Base-by-base conservation (phyloP, 1,139 yeast genomes). In the Diutina sp. region DNA sequence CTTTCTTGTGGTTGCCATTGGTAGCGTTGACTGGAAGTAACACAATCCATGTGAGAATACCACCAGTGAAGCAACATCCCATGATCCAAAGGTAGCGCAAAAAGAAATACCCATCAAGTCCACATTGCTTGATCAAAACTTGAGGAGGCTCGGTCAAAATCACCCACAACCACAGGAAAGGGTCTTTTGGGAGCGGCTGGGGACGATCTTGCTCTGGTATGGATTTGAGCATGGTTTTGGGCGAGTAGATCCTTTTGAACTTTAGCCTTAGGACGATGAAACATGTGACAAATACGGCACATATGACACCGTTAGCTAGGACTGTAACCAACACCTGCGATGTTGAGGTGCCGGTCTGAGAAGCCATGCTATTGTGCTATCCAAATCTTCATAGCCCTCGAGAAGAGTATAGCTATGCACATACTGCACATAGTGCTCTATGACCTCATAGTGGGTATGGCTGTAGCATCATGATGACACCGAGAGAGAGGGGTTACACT, bases 71-170 rank as follows among this genome's bases (percentile, higher is more conserved):
- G 56, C 77, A 64, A 6, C 69, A 57, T 1, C 77, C 74, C 64
- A 83, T 75, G 30, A 79, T 69, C 58, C 73, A 70, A 48, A 85
- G 64, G 62, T 80, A 85, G 59, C 90, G 72, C 61, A 84, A 69
- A 68, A 84, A 84, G 65, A 86, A 81, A 67, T 82, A 85, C 1
- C 91, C 93, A 68, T 87, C 95, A 50, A 85, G 67, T 35, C 95
- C 93, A 48, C 87, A 82, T 63, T 86, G 88, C 65, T 84, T 86
- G 62, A 87, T 76, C 55, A 84, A 71, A 63, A 83, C 84, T 55
- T 83, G 77, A 58, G 83, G 83, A 0, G 89, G 84, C 68, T 84
- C 83, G 52, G 77, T 72, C 58, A 85, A 64, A 51, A 86, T 67
- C 6, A 80, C 78, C 48, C 70, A 63, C 6, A 85, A 61, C 93